phyloP scores from a whole-genome alignment of 1,139 yeast species.

The Yamadazyma taylorii region DNA sequence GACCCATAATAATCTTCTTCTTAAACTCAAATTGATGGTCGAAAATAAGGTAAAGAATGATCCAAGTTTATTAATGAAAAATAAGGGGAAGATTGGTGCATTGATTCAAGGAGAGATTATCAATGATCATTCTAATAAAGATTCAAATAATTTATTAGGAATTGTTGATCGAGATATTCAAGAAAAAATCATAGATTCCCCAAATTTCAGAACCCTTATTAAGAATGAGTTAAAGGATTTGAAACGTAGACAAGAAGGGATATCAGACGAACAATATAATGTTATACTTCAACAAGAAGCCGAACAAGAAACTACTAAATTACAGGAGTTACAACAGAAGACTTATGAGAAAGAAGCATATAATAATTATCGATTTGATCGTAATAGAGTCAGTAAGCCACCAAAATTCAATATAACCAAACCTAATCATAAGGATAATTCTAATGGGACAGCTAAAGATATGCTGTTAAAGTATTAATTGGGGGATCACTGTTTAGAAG shows the following conservation, averaged over 20 bases:
- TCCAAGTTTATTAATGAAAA: slow-evolving; percentile 49
- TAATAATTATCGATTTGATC: background rate
- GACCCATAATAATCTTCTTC: slow-evolving; percentile 42
- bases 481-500: too few species aligned
- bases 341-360: slow-evolving; percentile 9
- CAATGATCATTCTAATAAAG: slow-evolving; percentile 19
- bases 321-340: slow-evolving; percentile 3
- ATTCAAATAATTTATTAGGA: slow-evolving; percentile 23
- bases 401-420: slow-evolving; percentile 19
- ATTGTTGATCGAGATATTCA: slow-evolving; percentile 50
- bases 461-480: too few species aligned
- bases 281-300: slow-evolving; percentile 19
- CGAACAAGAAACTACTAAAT: slow-evolving; percentile 8
- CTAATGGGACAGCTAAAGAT: too few species aligned
- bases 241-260: slow-evolving; percentile 32
- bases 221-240: slow-evolving; percentile 37
- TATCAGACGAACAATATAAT: slow-evolving; percentile 43
- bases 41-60: slow-evolving; percentile 49
- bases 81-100: slow-evolving; percentile 54
- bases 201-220: slow-evolving; percentile 37
- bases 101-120: slow-evolving; percentile 52
- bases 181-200: slow-evolving; percentile 46
- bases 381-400: slow-evolving; percentile 23
- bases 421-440: background rate
- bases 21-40: slow-evolving; percentile 44